These are phyloP conservation scores for Lolium rigidum DNA, from an alignment of 176 grass and related monocot genomes.

Conservation along the genomic window DNA sequence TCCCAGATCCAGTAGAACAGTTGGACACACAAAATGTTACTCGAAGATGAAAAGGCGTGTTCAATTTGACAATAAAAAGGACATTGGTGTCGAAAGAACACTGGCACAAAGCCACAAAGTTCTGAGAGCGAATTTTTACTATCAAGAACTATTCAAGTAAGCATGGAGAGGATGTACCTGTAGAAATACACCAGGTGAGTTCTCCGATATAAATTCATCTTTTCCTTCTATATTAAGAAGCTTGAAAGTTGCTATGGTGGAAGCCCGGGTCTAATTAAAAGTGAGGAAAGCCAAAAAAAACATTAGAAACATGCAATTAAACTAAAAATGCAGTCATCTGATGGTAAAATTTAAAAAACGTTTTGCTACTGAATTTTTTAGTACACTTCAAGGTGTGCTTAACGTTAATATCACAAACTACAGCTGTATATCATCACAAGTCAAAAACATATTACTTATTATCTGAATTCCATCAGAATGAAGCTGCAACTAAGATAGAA, in stretches of 20 bases:
- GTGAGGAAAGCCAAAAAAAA: slow-evolving; percentile 1
- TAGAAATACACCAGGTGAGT: slow-evolving; percentile 86
- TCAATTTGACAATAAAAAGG: background rate
- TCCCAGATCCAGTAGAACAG: background rate
- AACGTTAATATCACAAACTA: background rate
- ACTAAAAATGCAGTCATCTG: background rate
- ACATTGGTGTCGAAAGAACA: background rate
- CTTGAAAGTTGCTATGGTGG: slow-evolving; percentile 69
- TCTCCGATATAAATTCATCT: slow-evolving; percentile 61
- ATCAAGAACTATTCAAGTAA: slow-evolving; percentile 23
- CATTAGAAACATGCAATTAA: slow-evolving; percentile 27
- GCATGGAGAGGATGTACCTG: slow-evolving; percentile 60
- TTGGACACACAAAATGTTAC: background rate
- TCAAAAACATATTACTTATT: background rate
- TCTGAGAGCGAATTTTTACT: slow-evolving; percentile 24
- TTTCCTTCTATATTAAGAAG: slow-evolving; percentile 63
- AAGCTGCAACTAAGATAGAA: slow-evolving; percentile 29
- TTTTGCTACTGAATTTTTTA: background rate
- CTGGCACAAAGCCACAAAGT: background rate
- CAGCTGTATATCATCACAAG: background rate
- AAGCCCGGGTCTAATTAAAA: slow-evolving; percentile 60
- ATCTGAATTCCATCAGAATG: slow-evolving; percentile 28
- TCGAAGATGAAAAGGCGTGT: background rate
- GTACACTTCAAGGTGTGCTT: background rate
- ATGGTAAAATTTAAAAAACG: background rate